A percentile compares a stretch with the other conserved stretches of the same genome.
Conservation (phyloP, 495 filamentous ascomycete genomes). For the Ascobolus immersus region DNA sequence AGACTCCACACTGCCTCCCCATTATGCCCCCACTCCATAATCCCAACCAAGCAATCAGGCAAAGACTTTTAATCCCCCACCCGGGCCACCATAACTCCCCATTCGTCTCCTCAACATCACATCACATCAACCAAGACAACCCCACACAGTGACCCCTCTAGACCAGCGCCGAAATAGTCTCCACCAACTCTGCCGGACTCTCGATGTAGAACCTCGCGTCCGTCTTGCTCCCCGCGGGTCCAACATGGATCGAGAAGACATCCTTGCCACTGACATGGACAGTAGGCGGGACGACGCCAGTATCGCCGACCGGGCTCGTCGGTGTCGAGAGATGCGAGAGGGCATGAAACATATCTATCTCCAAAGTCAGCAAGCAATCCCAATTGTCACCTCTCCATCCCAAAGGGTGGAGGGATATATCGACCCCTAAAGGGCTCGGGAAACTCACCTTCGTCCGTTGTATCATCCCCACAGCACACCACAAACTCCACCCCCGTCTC, state of each 20-base stretch:
- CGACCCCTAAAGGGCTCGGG: too few relatives aligned
- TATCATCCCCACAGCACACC: constrained; percentile 78
- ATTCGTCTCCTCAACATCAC: too few relatives aligned
- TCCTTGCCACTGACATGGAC: constrained; percentile 21
- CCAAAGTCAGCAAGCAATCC: background rate
- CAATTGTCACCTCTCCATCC: background rate
- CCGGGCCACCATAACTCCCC: too few relatives aligned
- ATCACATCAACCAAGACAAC: too few relatives aligned
- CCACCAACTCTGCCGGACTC: constrained; percentile 67
- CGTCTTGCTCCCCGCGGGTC: constrained; percentile 64
- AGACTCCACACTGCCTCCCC: too few relatives aligned
- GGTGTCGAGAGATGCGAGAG: constrained; percentile 8
- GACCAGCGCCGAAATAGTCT: constrained; percentile 43
- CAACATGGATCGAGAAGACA: constrained; percentile 70
- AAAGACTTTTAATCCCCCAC: too few relatives aligned
- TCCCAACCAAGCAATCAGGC: too few relatives aligned
- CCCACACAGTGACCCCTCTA: too few relatives aligned
- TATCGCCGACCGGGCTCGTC: constrained; percentile 2
- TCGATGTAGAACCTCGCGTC: constrained; percentile 65
- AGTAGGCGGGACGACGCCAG: background rate
- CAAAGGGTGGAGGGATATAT: background rate
- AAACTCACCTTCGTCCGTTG: constrained; percentile 90
- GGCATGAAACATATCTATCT: constrained; percentile 26
- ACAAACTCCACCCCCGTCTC: constrained; percentile 41
- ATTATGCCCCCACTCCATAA: too few relatives aligned